These are phyloP conservation scores for Tolypocladium sp. DNA, from an alignment of 2,329 filamentous ascomycete genomes.

Conservation along the genomic window DNA sequence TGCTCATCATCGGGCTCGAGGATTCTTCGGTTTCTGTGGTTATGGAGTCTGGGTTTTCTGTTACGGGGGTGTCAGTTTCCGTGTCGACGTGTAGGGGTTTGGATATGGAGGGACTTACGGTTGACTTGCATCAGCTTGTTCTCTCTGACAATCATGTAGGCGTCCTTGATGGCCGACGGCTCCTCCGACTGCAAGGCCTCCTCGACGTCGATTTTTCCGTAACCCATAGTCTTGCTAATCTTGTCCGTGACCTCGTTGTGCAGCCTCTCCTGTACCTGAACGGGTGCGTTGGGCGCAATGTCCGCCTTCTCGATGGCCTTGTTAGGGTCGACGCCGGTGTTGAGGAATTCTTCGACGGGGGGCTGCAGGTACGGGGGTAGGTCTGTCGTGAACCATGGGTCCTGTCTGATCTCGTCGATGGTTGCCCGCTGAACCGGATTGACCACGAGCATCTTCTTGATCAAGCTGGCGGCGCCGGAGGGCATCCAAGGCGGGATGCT, in stretches of 20 bases:
- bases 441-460: slow-evolving; percentile 89
- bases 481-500: slow-evolving; percentile 88
- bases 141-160: slow-evolving; percentile 94
- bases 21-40: slow-evolving; percentile 26
- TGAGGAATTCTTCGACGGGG: slow-evolving; percentile 83
- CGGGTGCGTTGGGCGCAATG: slow-evolving; percentile 69
- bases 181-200: slow-evolving; percentile 87
- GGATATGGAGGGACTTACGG: slow-evolving; percentile 49
- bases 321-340: slow-evolving; percentile 88
- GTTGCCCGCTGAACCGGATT: slow-evolving; percentile 92
- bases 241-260: slow-evolving; percentile 91
- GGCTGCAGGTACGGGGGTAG: slow-evolving; percentile 80
- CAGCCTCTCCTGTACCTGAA: slow-evolving; percentile 76
- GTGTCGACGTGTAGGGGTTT: neutral
- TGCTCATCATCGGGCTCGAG: slow-evolving; percentile 42
- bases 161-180: slow-evolving; percentile 96
- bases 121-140: slow-evolving; percentile 96
- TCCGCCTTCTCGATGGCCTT: slow-evolving; percentile 79
- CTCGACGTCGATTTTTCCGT: slow-evolving; percentile 88
- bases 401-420: slow-evolving; percentile 84
- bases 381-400: slow-evolving; percentile 88
- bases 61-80: slow-evolving; percentile 12
- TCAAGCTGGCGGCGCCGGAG: slow-evolving; percentile 68
- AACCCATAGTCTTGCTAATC: slow-evolving; percentile 96
- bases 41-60: slow-evolving; percentile 24